Conservation (phyloP, 2,329 filamentous ascomycete species). For the Juglanconis oblonga region DNA sequence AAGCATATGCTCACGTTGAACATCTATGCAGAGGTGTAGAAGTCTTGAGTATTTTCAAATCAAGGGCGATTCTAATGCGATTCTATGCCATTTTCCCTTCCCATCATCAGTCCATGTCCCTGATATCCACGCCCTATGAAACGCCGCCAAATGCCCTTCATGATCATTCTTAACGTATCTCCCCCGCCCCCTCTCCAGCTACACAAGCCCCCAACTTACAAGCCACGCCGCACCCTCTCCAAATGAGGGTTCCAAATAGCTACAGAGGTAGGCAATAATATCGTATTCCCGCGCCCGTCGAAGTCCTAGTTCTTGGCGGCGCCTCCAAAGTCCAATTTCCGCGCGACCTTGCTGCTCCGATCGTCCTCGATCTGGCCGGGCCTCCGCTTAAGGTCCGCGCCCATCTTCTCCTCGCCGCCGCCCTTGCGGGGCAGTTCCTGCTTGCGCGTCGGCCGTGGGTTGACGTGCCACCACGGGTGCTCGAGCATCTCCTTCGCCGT, state of each 20-base stretch:
- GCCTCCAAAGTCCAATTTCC: constrained; percentile 73
- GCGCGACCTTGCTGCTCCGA: constrained; percentile 71
- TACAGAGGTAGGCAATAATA: neutral
- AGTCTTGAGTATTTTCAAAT: too few species aligned
- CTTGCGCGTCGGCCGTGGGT: constrained; percentile 79
- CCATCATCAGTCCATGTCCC: too few species aligned
- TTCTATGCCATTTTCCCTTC: too few species aligned
- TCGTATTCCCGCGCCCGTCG: neutral
- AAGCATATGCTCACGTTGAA: too few species aligned
- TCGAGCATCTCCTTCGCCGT: constrained; percentile 74
- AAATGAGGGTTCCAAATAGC: neutral
- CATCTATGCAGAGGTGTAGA: too few species aligned
- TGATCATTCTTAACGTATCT: too few species aligned
- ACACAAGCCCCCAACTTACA: too few species aligned
- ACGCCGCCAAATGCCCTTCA: too few species aligned
- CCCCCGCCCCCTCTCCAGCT: too few species aligned
- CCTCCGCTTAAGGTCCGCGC: constrained; percentile 75
- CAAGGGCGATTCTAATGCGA: too few species aligned
- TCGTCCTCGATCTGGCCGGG: constrained; percentile 69
- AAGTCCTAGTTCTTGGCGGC: constrained; percentile 35
- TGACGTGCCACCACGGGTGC: constrained; percentile 81
- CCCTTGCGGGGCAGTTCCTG: constrained; percentile 77
- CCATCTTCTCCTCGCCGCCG: constrained; percentile 69
- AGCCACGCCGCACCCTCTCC: neutral
- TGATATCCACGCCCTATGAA: too few species aligned